These are phyloP conservation scores for Cantharellus anzutake DNA, from an alignment of 768 basidiomycete genomes.

Conservation along the genomic window DNA sequence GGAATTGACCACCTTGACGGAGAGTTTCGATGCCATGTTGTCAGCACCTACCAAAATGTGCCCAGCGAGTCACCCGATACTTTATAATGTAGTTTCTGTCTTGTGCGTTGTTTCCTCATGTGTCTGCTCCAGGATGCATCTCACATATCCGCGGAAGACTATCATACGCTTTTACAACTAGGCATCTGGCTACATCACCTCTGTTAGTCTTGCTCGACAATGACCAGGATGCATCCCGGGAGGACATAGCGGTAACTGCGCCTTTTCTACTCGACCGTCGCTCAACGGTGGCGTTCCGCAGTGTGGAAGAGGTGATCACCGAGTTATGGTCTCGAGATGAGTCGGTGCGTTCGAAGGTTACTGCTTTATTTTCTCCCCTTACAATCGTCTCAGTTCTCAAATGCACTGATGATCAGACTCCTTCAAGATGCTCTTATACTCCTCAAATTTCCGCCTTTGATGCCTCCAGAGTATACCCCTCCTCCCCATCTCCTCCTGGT, in stretches of 20 bases:
- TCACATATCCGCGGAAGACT: slow-evolving; percentile 24
- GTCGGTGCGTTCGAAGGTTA: slow-evolving; percentile 21
- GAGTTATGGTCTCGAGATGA: slow-evolving; percentile 49
- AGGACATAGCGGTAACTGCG: slow-evolving; percentile 30
- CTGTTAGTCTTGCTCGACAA: slow-evolving; percentile 24
- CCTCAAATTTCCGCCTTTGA: slow-evolving; percentile 26
- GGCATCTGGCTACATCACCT: slow-evolving; percentile 40
- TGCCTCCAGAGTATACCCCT: neutral
- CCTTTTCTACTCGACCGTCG: slow-evolving; percentile 47
- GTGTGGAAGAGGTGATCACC: slow-evolving; percentile 32
- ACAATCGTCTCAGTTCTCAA: neutral
- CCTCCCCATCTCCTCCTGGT: slow-evolving; percentile 19
- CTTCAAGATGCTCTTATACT: slow-evolving; percentile 36
- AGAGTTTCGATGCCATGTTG: neutral
- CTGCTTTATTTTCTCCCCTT: neutral
- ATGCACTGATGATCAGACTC: slow-evolving; percentile 25
- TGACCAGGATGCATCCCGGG: slow-evolving; percentile 29
- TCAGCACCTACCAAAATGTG: slow-evolving; percentile 8
- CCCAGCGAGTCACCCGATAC: slow-evolving; percentile 9
- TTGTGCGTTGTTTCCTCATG: slow-evolving; percentile 28
- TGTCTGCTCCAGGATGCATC: neutral
- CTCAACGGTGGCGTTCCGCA: slow-evolving; percentile 34
- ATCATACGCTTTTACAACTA: slow-evolving; percentile 47
- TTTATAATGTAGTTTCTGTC: slow-evolving; percentile 52
- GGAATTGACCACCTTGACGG: neutral